A percentile compares a stretch with the other conserved stretches of the same genome.
Conservation (phyloP, 2,329 filamentous ascomycete genomes). For the Penicillium sp. region DNA sequence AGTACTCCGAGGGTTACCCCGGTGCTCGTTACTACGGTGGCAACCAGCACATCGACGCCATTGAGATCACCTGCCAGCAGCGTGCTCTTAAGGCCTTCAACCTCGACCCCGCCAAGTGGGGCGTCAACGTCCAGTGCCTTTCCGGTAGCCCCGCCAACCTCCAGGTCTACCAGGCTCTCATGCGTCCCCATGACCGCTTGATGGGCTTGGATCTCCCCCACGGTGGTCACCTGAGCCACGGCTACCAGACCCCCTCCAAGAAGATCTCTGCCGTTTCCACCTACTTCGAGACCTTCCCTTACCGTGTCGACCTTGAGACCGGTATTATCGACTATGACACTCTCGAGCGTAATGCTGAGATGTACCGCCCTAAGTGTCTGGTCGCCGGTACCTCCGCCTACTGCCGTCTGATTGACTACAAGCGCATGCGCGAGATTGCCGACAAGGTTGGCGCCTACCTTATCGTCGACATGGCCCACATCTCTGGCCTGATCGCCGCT, state of each 20-base stretch:
- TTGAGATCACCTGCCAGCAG: slow-evolving; percentile 89
- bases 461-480: slow-evolving; percentile 92
- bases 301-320: slow-evolving; percentile 80
- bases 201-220: slow-evolving; percentile 97
- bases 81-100: slow-evolving; percentile 88
- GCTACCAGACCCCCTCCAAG: slow-evolving; percentile 87
- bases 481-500: slow-evolving; percentile 85
- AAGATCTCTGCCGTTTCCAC: slow-evolving; percentile 98
- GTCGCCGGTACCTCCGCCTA: slow-evolving; percentile 93
- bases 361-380: slow-evolving; percentile 93
- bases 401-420: slow-evolving; percentile 90
- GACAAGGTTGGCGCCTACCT: slow-evolving; percentile 89
- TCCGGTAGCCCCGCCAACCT: slow-evolving; percentile 92
- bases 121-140: slow-evolving; percentile 94
- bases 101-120: slow-evolving; percentile 80
- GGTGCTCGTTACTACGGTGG: slow-evolving; percentile 98
- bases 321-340: slow-evolving; percentile 92
- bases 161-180: slow-evolving; percentile 92
- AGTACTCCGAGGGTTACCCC: slow-evolving; percentile 98
- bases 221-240: slow-evolving; percentile 89
- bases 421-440: slow-evolving; percentile 78
- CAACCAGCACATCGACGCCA: slow-evolving; percentile 96
- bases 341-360: slow-evolving; percentile 72
- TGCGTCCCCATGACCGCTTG: slow-evolving; percentile 84
- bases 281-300: slow-evolving; percentile 97